Evolutionary conservation across 169 alveolate genomes (phyloP).

Genomic region (Cryptosporidium muris): DNA sequence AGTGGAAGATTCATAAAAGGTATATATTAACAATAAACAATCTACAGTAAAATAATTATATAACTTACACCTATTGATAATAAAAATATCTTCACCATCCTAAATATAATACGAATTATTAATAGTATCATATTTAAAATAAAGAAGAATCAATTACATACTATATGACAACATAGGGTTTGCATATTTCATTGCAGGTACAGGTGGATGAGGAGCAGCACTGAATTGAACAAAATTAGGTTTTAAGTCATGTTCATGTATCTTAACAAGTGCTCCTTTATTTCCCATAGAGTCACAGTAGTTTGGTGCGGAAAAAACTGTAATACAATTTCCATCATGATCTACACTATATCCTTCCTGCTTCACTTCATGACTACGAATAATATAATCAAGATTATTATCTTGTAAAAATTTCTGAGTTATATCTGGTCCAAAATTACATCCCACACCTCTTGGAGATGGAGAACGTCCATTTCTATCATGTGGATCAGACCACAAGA

Average conservation of each 20-base stretch:
- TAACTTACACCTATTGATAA: not conserved
- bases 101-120: not conserved
- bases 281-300: constrained; percentile 99
- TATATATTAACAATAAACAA: not conserved
- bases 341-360: constrained; percentile 97
- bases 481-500: constrained; percentile 98
- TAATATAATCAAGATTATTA: constrained; percentile 89
- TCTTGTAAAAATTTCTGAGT: constrained; percentile 90
- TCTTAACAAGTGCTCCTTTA: constrained; percentile 94
- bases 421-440: constrained; percentile 96
- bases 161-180: constrained; percentile 79
- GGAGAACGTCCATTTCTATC: constrained; percentile 95
- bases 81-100: not conserved
- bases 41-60: not conserved
- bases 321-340: constrained; percentile 93
- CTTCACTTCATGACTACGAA: constrained; percentile 98
- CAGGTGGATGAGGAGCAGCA: constrained; percentile 94
- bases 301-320: constrained; percentile 99
- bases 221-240: constrained; percentile 89
- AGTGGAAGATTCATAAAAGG: constrained; percentile 74
- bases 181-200: constrained; percentile 94
- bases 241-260: constrained; percentile 88
- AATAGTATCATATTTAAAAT: not conserved
- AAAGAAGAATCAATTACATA: constrained; percentile 29
- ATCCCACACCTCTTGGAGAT: constrained; percentile 96